Evolutionary conservation across 2,329 filamentous ascomycete species (phyloP), one percentile per base, ranked within the genome.

Genomic region (Neonectria sp.): DNA sequence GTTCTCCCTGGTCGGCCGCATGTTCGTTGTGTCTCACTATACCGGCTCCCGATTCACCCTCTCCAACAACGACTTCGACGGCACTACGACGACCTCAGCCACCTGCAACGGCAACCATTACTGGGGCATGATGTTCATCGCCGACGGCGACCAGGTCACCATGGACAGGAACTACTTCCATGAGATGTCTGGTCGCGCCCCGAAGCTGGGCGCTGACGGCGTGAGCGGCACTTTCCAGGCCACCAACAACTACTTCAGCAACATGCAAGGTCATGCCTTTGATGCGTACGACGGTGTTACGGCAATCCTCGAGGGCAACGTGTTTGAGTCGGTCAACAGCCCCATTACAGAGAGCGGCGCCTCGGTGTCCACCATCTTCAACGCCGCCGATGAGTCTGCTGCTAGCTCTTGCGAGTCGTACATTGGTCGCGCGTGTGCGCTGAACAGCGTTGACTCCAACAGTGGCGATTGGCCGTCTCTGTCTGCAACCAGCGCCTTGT

Each of bases 201-300:
- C 76, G 37, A 75, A 77, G 68, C 77, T 86, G 15, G 73, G 73
- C 35, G 71, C 68, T 35, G 67, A 69, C 2, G 71, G 68, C 0
- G 67, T 63, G 45, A 71, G 56, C 27, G 69, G 68, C 8, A 69
- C 68, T 21, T 73, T 78, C 67, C 74, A 77, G 15, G 74, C 72
- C 15, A 61, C 65, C 68, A 78, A 77, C 72, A 77, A 77, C 72
- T 69, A 68, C 46, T 78, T 78, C 56, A 68, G 65, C 43, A 75
- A 74, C 60, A 77, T 77, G 70, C 67, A 74, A 29, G 76, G 75
- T 27, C 87, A 89, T 75, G 87, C 83, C 21, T 81, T 84, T 15
- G 87, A 90, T 79, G 88, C 79, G 63, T 79, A 87, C 71, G 83
- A 74, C 12, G 73, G 79, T 35, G 69, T 68, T 4, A 68, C 63